phyloP scores from a whole-genome alignment of 139 green algal genomes.

The Diplosphaera chodatii region DNA sequence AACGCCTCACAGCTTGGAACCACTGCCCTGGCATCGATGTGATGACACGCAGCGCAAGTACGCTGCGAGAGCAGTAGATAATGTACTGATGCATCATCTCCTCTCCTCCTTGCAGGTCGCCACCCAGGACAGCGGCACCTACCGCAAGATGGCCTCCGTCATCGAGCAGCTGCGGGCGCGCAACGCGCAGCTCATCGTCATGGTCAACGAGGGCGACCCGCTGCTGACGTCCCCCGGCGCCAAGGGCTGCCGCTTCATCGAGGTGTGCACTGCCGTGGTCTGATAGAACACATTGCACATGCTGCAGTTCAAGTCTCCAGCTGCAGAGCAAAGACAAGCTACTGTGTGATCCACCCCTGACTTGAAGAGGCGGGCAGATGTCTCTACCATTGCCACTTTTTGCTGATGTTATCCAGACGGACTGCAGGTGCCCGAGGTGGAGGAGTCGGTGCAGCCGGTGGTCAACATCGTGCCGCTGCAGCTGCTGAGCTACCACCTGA shows the following conservation, averaged over 20 bases:
- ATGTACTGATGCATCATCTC: conserved; percentile 86
- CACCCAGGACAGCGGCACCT: conserved; percentile 34
- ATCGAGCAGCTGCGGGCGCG: conserved; percentile 89
- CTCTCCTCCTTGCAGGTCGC: conserved; percentile 84
- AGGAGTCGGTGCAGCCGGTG: conserved; percentile 82
- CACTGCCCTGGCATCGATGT: too few relatives aligned
- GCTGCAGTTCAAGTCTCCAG: too few relatives aligned
- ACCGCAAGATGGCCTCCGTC: conserved; percentile 83
- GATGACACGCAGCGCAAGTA: too few relatives aligned
- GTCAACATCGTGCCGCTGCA: conserved; percentile 96
- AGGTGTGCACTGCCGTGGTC: neutral
- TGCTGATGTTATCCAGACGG: too few relatives aligned
- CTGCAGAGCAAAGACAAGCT: too few relatives aligned
- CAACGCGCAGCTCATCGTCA: conserved; percentile 65
- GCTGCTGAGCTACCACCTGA: conserved; percentile 91
- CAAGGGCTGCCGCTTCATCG: conserved; percentile 36
- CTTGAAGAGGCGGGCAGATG: too few relatives aligned
- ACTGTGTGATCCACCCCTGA: too few relatives aligned
- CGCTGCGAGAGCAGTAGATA: too few relatives aligned
- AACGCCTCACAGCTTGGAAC: too few relatives aligned
- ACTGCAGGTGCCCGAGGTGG: conserved; percentile 44
- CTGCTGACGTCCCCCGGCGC: conserved; percentile 36
- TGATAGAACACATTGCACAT: neutral
- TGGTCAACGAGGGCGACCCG: conserved; percentile 68
- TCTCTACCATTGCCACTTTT: too few relatives aligned